These are phyloP conservation scores for Thyridium curvatum DNA, from an alignment of 2,329 filamentous ascomycete genomes.

Conservation along the genomic window DNA sequence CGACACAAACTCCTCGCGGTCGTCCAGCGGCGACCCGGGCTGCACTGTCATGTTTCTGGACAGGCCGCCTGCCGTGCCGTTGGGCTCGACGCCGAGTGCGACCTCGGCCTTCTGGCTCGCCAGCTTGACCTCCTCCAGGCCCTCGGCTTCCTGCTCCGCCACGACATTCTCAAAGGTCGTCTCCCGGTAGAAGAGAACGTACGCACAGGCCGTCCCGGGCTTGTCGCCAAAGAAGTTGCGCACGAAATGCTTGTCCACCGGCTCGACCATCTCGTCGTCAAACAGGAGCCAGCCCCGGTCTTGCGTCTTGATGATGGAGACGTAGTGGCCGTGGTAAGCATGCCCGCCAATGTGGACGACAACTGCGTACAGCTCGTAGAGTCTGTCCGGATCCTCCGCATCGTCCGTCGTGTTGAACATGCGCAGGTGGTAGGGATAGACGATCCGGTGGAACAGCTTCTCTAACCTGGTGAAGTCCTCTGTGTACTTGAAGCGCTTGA, in stretches of 20 bases:
- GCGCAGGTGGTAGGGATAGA: slow-evolving; percentile 93
- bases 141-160: slow-evolving; percentile 80
- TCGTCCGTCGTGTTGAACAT: slow-evolving; percentile 98
- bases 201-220: slow-evolving; percentile 85
- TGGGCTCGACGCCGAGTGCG: slow-evolving; percentile 37
- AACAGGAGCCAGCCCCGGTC: slow-evolving; percentile 95
- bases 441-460: slow-evolving; percentile 93
- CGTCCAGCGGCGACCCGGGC: slow-evolving; percentile 36
- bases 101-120: slow-evolving; percentile 51
- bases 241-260: slow-evolving; percentile 93
- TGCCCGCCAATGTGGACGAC: slow-evolving; percentile 96
- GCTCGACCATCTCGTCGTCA: slow-evolving; percentile 97
- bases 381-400: slow-evolving; percentile 81
- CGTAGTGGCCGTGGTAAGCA: slow-evolving; percentile 95
- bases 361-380: slow-evolving; percentile 96
- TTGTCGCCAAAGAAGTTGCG: slow-evolving; percentile 96
- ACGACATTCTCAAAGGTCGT: slow-evolving; percentile 63
- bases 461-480: slow-evolving; percentile 90
- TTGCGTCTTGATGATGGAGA: slow-evolving; percentile 95
- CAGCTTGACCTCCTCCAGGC: slow-evolving; percentile 54
- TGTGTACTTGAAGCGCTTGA: slow-evolving; percentile 98
- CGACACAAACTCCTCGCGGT: slow-evolving; percentile 47
- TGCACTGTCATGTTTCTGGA: slow-evolving; percentile 42
- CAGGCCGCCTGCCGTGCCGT: slow-evolving; percentile 34
- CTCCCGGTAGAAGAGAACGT: slow-evolving; percentile 97